These are phyloP conservation scores for Hygrocybe coccinea DNA, from an alignment of 768 basidiomycete genomes.

Conservation along the genomic window DNA sequence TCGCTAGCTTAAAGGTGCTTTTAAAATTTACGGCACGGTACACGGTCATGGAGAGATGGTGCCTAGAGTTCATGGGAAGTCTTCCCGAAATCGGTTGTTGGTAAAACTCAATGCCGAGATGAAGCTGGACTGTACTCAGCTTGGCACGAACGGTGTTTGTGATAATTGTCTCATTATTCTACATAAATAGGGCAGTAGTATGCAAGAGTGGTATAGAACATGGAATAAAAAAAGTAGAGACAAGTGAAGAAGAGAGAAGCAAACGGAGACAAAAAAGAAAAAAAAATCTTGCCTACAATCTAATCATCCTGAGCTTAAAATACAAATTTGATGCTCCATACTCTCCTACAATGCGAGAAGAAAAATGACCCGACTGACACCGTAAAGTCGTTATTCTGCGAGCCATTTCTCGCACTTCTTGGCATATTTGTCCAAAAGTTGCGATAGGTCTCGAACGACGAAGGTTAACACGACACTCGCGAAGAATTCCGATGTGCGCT, in stretches of 20 bases:
- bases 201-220: too few relatives aligned
- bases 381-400: constrained; percentile 51
- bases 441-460: constrained; percentile 81
- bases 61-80: too few relatives aligned
- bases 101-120: too few relatives aligned
- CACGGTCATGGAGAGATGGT: too few relatives aligned
- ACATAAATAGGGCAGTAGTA: not conserved
- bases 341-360: not conserved
- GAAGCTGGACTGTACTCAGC: too few relatives aligned
- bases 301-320: constrained; percentile 1
- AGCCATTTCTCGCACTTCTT: constrained; percentile 94
- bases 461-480: constrained; percentile 84
- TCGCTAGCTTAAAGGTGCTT: too few relatives aligned
- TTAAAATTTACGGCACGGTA: too few relatives aligned
- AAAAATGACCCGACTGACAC: not conserved
- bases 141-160: too few relatives aligned
- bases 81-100: too few relatives aligned
- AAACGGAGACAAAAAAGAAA: constrained; percentile 5
- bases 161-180: not conserved
- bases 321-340: not conserved
- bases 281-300: constrained; percentile 9
- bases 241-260: not conserved
- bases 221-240: not conserved
- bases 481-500: constrained; percentile 86
- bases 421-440: constrained; percentile 86